Percentiles rank a stretch among this genome's conserved stretches.
phyloP scores from a whole-genome alignment of 1,284 basidiomycete species.

The Rhodotorula sp. region DNA sequence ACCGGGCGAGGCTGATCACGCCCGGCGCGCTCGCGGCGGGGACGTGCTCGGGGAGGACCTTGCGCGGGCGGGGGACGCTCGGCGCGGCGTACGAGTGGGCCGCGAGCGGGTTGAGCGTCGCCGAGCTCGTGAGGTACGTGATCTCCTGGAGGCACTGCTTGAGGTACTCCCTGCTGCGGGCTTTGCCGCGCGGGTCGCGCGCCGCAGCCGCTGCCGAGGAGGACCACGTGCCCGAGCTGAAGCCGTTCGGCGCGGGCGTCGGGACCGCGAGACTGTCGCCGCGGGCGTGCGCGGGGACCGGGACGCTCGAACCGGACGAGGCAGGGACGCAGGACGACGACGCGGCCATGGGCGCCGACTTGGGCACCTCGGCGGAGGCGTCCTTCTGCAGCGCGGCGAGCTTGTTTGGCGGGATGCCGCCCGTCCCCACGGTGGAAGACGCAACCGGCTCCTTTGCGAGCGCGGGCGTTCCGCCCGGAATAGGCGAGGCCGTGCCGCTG shows the following conservation, averaged over 20 bases:
- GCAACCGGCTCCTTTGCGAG: constrained; percentile 1
- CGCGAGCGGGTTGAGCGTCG: constrained; percentile 94
- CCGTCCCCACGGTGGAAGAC: neutral
- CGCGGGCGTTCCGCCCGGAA: constrained; percentile 7
- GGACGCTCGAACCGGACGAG: neutral
- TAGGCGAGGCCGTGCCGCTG: constrained; percentile 33
- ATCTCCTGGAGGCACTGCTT: constrained; percentile 99
- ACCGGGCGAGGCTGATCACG: constrained; percentile 24
- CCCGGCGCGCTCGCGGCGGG: constrained; percentile 23
- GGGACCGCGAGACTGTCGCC: neutral
- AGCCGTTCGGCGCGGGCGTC: constrained; percentile 2
- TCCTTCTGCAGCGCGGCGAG: constrained; percentile 24
- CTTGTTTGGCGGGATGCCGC: constrained; percentile 29
- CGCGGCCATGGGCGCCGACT: constrained; percentile 10
- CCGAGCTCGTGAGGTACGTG: constrained; percentile 91
- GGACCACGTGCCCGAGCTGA: constrained; percentile 21
- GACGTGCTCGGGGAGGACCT: constrained; percentile 41
- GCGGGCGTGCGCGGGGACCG: neutral
- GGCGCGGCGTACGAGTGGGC: constrained; percentile 44
- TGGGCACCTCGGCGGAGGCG: neutral
- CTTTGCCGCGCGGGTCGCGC: constrained; percentile 89
- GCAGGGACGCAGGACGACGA: neutral
- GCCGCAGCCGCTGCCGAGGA: constrained; percentile 53
- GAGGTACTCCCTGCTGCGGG: constrained; percentile 91
- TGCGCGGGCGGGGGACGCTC: constrained; percentile 44